These are phyloP conservation scores for Termitomyces sp. DNA, from an alignment of 768 basidiomycete genomes.

Conservation along the genomic window DNA sequence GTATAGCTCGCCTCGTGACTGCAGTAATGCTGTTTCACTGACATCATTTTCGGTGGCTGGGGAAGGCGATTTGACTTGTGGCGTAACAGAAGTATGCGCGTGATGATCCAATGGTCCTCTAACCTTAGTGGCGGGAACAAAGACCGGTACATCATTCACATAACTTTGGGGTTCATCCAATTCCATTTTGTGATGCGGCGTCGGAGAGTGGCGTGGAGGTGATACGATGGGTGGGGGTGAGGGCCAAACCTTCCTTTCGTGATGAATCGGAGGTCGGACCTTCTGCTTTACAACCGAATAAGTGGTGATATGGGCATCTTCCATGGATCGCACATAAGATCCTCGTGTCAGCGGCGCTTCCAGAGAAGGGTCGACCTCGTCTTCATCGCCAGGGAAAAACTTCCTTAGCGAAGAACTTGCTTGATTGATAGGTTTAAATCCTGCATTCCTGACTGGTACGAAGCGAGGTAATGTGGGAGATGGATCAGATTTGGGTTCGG, in stretches of 20 bases:
- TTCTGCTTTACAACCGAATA: not conserved
- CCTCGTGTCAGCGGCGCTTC: constrained; percentile 7
- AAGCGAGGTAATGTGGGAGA: constrained; percentile 15
- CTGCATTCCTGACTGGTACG: constrained; percentile 32
- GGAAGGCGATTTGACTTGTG: not conserved
- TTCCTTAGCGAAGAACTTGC: constrained; percentile 55
- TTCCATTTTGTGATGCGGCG: not conserved
- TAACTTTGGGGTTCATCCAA: not conserved
- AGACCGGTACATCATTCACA: not conserved
- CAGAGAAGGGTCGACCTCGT: constrained; percentile 45
- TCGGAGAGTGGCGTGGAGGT: not conserved
- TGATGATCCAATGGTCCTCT: not conserved
- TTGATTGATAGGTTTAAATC: constrained; percentile 66
- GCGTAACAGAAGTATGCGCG: not conserved
- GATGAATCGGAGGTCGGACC: constrained; percentile 1
- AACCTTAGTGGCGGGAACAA: not conserved
- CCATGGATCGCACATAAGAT: not conserved
- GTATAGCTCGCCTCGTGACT: constrained; percentile 56
- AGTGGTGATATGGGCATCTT: not conserved
- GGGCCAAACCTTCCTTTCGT: constrained; percentile 13
- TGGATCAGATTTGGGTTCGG: constrained; percentile 9
- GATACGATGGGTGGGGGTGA: constrained; percentile 4
- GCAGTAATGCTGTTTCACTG: constrained; percentile 11
- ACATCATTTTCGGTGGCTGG: constrained; percentile 8
- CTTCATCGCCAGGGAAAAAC: constrained; percentile 83